Conservation (phyloP, 352 stramenopile genomes). For the Phytophthora ramorum region DNA sequence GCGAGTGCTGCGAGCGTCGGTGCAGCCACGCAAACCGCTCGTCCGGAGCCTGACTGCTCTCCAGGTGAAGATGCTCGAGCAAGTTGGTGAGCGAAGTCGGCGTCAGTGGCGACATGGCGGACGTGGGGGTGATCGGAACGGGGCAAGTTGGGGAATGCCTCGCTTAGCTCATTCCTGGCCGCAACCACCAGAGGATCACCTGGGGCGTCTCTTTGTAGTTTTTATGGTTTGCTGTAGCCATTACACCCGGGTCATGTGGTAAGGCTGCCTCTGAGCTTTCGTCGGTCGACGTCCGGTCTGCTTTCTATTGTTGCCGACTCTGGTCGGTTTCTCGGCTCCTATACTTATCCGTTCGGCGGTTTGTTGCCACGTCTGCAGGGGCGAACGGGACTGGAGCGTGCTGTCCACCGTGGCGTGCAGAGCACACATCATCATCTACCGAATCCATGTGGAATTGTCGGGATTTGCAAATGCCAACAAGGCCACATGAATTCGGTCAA, state of each 20-base stretch:
- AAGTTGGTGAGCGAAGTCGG: constrained; percentile 16
- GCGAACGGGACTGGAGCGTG: not conserved
- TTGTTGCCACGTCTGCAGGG: too few relatives aligned
- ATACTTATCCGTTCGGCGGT: not conserved
- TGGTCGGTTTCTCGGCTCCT: not conserved
- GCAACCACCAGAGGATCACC: not conserved
- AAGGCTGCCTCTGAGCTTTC: too few relatives aligned
- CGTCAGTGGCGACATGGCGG: constrained; percentile 6
- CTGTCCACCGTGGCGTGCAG: not conserved
- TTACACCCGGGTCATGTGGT: not conserved
- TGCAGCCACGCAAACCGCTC: constrained; percentile 29
- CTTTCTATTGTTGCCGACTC: not conserved
- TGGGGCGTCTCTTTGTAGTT: constrained; percentile 1
- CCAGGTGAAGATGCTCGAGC: constrained; percentile 28
- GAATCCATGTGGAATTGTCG: too few relatives aligned
- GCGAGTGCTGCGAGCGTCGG: constrained; percentile 22
- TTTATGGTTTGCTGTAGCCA: constrained; percentile 16
- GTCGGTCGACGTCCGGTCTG: too few relatives aligned
- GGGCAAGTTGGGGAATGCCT: constrained; percentile 17
- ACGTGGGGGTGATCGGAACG: not conserved
- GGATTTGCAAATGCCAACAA: too few relatives aligned
- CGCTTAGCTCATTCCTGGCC: not conserved
- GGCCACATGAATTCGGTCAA: too few relatives aligned
- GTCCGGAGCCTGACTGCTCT: constrained; percentile 27
- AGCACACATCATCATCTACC: too few relatives aligned